Evolutionary conservation across 2,329 filamentous ascomycete genomes (phyloP).

Genomic region (Alternaria metachromatica): DNA sequence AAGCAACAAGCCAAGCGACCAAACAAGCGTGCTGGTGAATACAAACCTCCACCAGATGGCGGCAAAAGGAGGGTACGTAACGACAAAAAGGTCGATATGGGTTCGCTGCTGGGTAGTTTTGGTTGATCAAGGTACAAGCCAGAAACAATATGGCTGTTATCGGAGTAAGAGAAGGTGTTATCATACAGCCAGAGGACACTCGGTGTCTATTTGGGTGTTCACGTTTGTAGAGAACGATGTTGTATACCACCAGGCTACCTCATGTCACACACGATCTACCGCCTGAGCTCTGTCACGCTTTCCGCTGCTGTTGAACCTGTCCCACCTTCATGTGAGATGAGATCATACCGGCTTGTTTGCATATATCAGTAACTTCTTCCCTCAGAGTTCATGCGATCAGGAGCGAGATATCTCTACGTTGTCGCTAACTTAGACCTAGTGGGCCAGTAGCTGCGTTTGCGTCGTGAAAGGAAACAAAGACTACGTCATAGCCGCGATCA

Average conservation of each 20-base stretch:
- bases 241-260: background rate
- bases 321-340: background rate
- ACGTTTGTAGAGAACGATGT: background rate
- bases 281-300: background rate
- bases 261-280: background rate
- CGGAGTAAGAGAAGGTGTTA: background rate
- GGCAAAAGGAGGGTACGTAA: conserved; percentile 32
- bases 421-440: background rate
- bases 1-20: background rate
- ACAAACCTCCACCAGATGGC: background rate
- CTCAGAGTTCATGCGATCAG: background rate
- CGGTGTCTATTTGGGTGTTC: background rate
- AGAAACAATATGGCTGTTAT: background rate
- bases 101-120: conserved; percentile 30
- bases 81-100: conserved; percentile 28
- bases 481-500: background rate
- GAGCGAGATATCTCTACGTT: background rate
- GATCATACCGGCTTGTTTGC: no score
- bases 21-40: background rate
- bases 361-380: background rate
- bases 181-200: background rate
- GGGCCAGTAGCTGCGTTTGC: background rate
- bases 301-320: background rate
- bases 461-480: background rate
- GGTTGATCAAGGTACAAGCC: conserved; percentile 2